phyloP scores from a whole-genome alignment of 148 eudicot genomes.

The Nepenthes gracilis region DNA sequence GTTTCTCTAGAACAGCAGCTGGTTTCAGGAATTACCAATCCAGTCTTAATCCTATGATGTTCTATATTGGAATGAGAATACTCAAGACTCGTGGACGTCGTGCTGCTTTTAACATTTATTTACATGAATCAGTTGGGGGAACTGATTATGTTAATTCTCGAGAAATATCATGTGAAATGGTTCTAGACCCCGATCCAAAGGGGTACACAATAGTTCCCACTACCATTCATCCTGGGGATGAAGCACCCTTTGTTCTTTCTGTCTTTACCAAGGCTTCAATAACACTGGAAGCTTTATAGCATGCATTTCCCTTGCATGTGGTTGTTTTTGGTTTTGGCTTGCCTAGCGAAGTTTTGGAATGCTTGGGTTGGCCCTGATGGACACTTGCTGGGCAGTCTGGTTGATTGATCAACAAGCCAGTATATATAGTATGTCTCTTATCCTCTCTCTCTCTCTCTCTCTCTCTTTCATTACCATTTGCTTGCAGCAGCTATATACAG shows the following conservation, averaged over 20 bases:
- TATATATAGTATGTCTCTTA: background rate
- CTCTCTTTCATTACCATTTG: too few species aligned
- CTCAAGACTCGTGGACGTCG: slow-evolving; percentile 95
- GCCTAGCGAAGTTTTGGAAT: slow-evolving; percentile 5
- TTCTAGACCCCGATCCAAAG: slow-evolving; percentile 95
- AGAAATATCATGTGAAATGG: slow-evolving; percentile 99
- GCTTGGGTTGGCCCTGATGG: slow-evolving; percentile 11
- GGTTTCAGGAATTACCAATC: slow-evolving; percentile 97
- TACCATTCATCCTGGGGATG: slow-evolving; percentile 96
- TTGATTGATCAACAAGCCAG: background rate
- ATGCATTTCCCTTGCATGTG: slow-evolving; percentile 4
- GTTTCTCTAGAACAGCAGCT: slow-evolving; percentile 91
- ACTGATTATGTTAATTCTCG: slow-evolving; percentile 98
- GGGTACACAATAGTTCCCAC: slow-evolving; percentile 99
- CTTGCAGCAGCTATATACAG: too few species aligned
- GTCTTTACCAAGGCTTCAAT: slow-evolving; percentile 91
- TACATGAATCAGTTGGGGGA: slow-evolving; percentile 98
- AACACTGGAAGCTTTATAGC: slow-evolving; percentile 68
- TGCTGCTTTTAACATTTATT: slow-evolving; percentile 82
- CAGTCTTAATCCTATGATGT: slow-evolving; percentile 90
- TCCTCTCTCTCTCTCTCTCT: background rate
- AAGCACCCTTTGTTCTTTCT: slow-evolving; percentile 97
- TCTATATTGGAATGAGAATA: slow-evolving; percentile 96
- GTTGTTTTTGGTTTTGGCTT: slow-evolving; percentile 9
- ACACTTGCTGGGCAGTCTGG: background rate